Conservation (phyloP, 768 basidiomycete species). For the Amanita polypyramis region DNA sequence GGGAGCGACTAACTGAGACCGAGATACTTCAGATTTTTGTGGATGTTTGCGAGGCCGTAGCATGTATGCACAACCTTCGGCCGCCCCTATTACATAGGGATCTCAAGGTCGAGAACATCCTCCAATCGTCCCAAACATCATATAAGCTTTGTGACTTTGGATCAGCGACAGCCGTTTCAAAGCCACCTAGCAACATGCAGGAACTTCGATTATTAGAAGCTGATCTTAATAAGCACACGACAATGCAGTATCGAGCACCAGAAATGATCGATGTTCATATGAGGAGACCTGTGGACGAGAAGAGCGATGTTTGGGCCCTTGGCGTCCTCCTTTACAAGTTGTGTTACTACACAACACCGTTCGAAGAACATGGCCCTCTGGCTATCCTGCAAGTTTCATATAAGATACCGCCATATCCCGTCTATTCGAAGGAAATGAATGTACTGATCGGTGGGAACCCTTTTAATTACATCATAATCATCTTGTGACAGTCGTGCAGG, state of each 20-base stretch:
- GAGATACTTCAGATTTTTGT: constrained; percentile 98
- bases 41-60: constrained; percentile 95
- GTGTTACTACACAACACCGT: constrained; percentile 98
- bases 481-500: constrained; percentile 30
- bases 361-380: constrained; percentile 94
- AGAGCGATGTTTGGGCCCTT: constrained; percentile 96
- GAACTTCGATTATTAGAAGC: constrained; percentile 84
- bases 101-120: constrained; percentile 97
- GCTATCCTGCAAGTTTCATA: constrained; percentile 97
- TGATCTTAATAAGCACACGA: constrained; percentile 91
- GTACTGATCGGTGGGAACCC: constrained; percentile 62
- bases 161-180: constrained; percentile 70
- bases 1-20: constrained; percentile 88
- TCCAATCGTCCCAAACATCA: constrained; percentile 72
- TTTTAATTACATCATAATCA: constrained; percentile 5
- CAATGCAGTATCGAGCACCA: constrained; percentile 95
- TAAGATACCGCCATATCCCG: constrained; percentile 79
- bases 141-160: constrained; percentile 99
- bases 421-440: constrained; percentile 78
- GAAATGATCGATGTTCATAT: constrained; percentile 94
- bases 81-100: constrained; percentile 93
- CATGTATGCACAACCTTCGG: constrained; percentile 89
- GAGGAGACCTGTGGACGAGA: constrained; percentile 80
- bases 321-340: constrained; percentile 96
- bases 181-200: constrained; percentile 65